A percentile compares a stretch with the other conserved stretches of the same genome.
phyloP scores from a whole-genome alignment of 75 land plant species.

The Pseudotsuga menziesii region DNA sequence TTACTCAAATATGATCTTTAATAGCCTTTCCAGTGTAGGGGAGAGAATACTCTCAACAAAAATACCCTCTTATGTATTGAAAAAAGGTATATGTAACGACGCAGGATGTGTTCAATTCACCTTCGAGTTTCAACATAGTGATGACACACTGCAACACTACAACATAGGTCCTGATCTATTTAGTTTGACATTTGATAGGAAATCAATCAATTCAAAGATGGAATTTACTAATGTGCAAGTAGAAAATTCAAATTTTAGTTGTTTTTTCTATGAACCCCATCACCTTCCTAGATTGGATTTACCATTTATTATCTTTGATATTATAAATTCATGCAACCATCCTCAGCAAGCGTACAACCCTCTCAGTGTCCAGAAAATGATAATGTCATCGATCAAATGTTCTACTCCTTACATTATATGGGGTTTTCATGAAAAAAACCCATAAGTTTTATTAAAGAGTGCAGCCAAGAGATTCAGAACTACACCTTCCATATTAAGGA shows the following conservation, averaged over 20 bases:
- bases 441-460: no score
- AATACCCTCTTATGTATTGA: background rate
- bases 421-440: no score
- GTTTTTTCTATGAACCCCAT: constrained; percentile 84
- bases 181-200: background rate
- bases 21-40: background rate
- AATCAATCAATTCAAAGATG: background rate
- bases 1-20: background rate
- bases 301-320: constrained; percentile 76
- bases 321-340: constrained; percentile 47
- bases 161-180: background rate
- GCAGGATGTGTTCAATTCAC: background rate
- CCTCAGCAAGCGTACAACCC: constrained; percentile 29
- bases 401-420: no score
- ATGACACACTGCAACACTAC: background rate
- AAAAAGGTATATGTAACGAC: background rate
- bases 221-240: background rate
- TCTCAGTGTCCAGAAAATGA: constrained; percentile 47
- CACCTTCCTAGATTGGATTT: constrained; percentile 70
- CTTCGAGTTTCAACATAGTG: background rate
- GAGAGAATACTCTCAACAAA: background rate
- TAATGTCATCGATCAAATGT: constrained; percentile 35
- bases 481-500: no score
- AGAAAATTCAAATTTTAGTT: constrained; percentile 18
- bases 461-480: no score